Base-by-base conservation (phyloP, 441 rosid species). In the Populus hybrid region DNA sequence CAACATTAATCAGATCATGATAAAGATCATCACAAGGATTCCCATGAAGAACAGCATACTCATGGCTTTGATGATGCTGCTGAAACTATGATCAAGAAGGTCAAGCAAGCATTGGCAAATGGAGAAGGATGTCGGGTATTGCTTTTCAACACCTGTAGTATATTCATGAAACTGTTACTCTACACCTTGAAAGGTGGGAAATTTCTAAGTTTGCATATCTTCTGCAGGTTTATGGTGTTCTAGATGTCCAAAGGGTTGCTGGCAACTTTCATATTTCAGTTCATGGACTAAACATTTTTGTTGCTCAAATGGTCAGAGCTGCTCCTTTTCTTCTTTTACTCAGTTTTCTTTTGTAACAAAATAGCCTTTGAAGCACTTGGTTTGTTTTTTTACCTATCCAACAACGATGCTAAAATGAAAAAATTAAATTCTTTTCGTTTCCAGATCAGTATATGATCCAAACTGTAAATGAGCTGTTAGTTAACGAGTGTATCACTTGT, bases 221-320 rank as follows among this genome's bases (percentile, higher is more conserved):
- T 69, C 57, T 85, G 81, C 88, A 94, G 98, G 98, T 96, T 70
- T 93, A 92, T 79, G 99, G 99, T 70, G 89, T 90, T 81, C 81
- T 96, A 73, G 98, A 96, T 87, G 98, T 94, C 74, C 99, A 96
- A 87, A 88, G 98, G 72, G 99, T 96, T 82, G 98, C 99, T 80
- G 99, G 98, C 82, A 96, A 96, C 86, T 96, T 96, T 85, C 99
- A 96, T 83, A 83, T 96, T 67, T 96, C 99, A 80, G 97, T 96
- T 78, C 99, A 94, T 81, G 98, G 98, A 64, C 83, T 96, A 81
- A 96, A 92, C 84, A 89, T 94, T 57, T 91, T 93, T 85, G 98
- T 91, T 79, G 98, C 99, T 80, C 98, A 96, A 82, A 88, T 88
- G 99, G 99, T 96, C 32, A 79, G 77, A 34, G 34, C 28, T 74